Conservation (phyloP, 1,139 yeast genomes). For the Arxiozyma bovina region DNA sequence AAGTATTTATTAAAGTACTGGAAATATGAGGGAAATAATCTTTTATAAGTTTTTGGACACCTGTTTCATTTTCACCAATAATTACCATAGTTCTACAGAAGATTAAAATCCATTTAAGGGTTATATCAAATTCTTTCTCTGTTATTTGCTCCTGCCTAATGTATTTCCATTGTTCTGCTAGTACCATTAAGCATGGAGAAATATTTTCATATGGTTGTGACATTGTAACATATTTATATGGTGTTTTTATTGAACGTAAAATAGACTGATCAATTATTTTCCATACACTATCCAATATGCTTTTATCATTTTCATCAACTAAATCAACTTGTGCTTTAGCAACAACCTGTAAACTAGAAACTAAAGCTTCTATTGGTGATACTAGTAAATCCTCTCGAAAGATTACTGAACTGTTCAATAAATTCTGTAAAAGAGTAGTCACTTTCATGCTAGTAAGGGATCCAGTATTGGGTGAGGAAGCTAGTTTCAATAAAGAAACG, state of each 20-base stretch:
- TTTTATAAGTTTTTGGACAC: slow-evolving; percentile 29
- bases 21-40: slow-evolving; percentile 22
- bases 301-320: not conserved
- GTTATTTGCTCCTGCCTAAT: slow-evolving; percentile 31
- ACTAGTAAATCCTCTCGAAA: slow-evolving; percentile 39
- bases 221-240: slow-evolving; percentile 74
- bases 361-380: slow-evolving; percentile 39
- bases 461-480: slow-evolving; percentile 32
- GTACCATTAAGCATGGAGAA: slow-evolving; percentile 59
- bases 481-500: slow-evolving; percentile 48
- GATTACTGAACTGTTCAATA: slow-evolving; percentile 39
- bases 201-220: slow-evolving; percentile 39
- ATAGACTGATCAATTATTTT: slow-evolving; percentile 63
- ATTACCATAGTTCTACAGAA: slow-evolving; percentile 39
- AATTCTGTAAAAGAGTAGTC: slow-evolving; percentile 32
- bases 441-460: slow-evolving; percentile 32
- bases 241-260: slow-evolving; percentile 59
- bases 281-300: slow-evolving; percentile 38
- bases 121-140: slow-evolving; percentile 19
- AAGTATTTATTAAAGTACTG: slow-evolving; percentile 7
- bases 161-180: slow-evolving; percentile 67
- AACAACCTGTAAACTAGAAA: slow-evolving; percentile 34
- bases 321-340: not conserved
- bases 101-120: slow-evolving; percentile 44
- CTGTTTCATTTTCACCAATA: slow-evolving; percentile 45